Evolutionary conservation across 768 basidiomycete genomes (phyloP).

Genomic region (Ramaria rubella): DNA sequence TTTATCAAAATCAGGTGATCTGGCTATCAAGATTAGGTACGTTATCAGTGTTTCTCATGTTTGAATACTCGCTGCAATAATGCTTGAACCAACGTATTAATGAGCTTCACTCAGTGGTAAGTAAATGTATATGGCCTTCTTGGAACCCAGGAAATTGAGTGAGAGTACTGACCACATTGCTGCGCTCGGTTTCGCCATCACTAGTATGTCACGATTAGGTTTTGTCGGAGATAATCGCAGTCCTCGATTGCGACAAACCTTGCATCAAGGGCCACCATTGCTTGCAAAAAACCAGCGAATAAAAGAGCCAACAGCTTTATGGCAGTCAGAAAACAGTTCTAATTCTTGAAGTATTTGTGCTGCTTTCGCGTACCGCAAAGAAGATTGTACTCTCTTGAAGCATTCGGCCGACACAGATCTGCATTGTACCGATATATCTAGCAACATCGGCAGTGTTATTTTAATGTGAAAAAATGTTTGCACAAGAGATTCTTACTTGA

Average conservation of each 20-base stretch:
- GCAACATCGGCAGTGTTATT: not conserved
- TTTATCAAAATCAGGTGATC: conserved; percentile 61
- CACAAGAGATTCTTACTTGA: conserved; percentile 46
- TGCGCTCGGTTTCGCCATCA: conserved; percentile 63
- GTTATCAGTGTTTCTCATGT: not conserved
- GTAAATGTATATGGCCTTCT: not conserved
- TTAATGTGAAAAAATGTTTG: not conserved
- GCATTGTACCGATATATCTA: conserved; percentile 87
- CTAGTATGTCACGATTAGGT: not conserved
- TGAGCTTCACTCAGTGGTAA: conserved; percentile 37
- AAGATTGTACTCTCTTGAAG: conserved; percentile 87
- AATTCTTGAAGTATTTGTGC: not conserved
- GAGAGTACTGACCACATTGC: conserved; percentile 36
- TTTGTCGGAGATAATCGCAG: not conserved
- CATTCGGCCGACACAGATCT: conserved; percentile 91
- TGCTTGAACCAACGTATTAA: conserved; percentile 72
- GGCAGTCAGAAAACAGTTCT: not conserved
- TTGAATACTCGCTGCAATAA: conserved; percentile 57
- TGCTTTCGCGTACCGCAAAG: conserved; percentile 54
- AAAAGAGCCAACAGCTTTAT: conserved; percentile 72
- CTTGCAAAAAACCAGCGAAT: conserved; percentile 79
- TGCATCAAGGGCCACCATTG: conserved; percentile 82
- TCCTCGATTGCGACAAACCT: conserved; percentile 32
- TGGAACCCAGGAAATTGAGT: not conserved
- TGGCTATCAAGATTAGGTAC: conserved; percentile 18